Evolutionary conservation across 2,329 filamentous ascomycete genomes (phyloP).

Genomic region (Trichoderma oligosporum): DNA sequence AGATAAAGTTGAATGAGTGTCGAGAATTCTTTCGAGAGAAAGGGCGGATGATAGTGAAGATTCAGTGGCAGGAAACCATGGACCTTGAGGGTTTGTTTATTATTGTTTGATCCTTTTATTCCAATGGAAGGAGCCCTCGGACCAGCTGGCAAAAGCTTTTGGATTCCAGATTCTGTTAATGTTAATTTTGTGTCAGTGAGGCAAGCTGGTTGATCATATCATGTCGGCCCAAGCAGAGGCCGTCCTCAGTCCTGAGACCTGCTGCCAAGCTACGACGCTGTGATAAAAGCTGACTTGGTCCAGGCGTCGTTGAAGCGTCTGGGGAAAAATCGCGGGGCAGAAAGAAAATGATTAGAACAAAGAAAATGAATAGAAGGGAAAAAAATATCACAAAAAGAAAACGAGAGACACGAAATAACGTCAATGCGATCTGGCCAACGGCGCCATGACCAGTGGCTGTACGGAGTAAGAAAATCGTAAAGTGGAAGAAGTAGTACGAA

Average conservation of each 20-base stretch:
- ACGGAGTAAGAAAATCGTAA: constrained; percentile 9
- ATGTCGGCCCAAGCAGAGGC: constrained; percentile 8
- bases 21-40: neutral
- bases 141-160: constrained; percentile 2
- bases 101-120: neutral
- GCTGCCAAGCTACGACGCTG: constrained; percentile 7
- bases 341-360: neutral
- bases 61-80: constrained; percentile 9
- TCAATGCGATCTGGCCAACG: constrained; percentile 12
- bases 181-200: neutral
- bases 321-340: neutral
- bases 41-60: neutral
- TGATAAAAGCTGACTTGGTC: constrained; percentile 7
- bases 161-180: neutral
- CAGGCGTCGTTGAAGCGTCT: constrained; percentile 14
- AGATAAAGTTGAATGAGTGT: constrained; percentile 13
- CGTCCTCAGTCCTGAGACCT: constrained; percentile 8
- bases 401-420: constrained; percentile 14
- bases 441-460: constrained; percentile 10
- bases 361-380: constrained; percentile 15
- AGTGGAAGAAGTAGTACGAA: constrained; percentile 6
- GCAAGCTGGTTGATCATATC: neutral
- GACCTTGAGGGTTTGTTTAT: neutral
- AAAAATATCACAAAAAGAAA: constrained; percentile 8
- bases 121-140: neutral